Conservation (phyloP, 345 rosid genomes). For the Hibiscus trionum region DNA sequence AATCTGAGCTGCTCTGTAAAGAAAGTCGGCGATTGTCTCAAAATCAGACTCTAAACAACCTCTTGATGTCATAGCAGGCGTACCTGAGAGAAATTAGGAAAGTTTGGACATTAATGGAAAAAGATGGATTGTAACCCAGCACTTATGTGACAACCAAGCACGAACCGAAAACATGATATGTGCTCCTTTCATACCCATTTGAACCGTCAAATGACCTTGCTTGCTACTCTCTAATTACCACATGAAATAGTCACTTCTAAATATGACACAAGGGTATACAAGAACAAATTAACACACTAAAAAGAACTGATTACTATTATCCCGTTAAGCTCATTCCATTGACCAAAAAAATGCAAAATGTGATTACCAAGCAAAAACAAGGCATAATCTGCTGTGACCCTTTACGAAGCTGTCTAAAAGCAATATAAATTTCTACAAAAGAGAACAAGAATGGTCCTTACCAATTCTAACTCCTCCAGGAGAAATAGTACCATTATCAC, state of each 20-base stretch:
- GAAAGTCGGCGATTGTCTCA: slow-evolving; percentile 80
- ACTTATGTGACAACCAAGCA: not conserved
- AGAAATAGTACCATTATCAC: slow-evolving; percentile 72
- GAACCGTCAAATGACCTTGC: not conserved
- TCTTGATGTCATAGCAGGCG: slow-evolving; percentile 95
- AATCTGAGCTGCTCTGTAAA: slow-evolving; percentile 70
- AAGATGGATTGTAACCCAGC: not conserved
- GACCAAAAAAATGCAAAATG: not conserved
- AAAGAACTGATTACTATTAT: no score
- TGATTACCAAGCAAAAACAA: not conserved
- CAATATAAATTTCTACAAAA: not conserved
- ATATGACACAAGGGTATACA: no score
- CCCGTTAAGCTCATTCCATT: no score
- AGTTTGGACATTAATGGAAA: slow-evolving; percentile 5
- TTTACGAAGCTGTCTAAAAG: not conserved
- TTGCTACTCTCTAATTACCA: not conserved
- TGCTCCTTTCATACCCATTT: not conserved
- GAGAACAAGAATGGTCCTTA: slow-evolving; percentile 22
- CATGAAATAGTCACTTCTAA: not conserved
- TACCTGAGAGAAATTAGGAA: slow-evolving; percentile 34
- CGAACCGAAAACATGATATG: not conserved
- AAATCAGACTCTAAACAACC: slow-evolving; percentile 94
- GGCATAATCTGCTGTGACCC: not conserved
- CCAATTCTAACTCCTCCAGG: slow-evolving; percentile 95
- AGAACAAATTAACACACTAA: no score